Conservation (phyloP, 257 asterid species). For the Fraxinus americana region DNA sequence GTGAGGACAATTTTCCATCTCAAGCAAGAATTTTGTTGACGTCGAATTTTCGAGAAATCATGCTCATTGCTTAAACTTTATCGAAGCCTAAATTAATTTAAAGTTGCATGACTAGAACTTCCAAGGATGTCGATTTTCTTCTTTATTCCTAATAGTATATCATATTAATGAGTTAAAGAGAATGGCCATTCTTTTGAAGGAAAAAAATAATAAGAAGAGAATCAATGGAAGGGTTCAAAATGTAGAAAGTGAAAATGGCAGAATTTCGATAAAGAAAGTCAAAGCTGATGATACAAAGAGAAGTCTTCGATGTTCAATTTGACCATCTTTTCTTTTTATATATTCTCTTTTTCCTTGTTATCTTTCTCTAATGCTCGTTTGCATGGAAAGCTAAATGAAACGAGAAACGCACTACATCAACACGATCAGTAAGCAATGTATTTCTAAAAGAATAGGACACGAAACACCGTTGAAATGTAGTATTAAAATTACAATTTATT, state of each 20-base stretch:
- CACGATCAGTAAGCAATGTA: too few species aligned
- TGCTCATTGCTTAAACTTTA: not conserved
- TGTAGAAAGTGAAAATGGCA: conserved; percentile 48
- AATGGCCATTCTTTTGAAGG: not conserved
- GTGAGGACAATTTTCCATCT: too few species aligned
- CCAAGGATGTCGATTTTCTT: too few species aligned
- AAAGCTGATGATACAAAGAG: conserved; percentile 61
- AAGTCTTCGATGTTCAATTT: conserved; percentile 93
- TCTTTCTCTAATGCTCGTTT: conserved; percentile 4
- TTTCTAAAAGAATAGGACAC: too few species aligned
- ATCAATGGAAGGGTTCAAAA: conserved; percentile 28
- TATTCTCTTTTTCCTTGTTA: conserved; percentile 52
- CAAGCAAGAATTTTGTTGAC: not conserved
- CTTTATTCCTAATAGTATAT: too few species aligned
- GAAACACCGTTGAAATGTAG: too few species aligned
- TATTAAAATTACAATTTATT: too few species aligned
- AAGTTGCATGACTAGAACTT: too few species aligned
- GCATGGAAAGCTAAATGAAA: not conserved
- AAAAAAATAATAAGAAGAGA: not conserved
- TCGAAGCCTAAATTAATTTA: too few species aligned
- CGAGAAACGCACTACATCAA: not conserved
- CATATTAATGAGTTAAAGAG: not conserved
- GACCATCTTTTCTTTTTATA: conserved; percentile 81
- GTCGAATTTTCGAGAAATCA: not conserved
- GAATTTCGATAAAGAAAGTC: conserved; percentile 87